Conservation (phyloP, 345 rosid species). For the Eucalyptus rudis region DNA sequence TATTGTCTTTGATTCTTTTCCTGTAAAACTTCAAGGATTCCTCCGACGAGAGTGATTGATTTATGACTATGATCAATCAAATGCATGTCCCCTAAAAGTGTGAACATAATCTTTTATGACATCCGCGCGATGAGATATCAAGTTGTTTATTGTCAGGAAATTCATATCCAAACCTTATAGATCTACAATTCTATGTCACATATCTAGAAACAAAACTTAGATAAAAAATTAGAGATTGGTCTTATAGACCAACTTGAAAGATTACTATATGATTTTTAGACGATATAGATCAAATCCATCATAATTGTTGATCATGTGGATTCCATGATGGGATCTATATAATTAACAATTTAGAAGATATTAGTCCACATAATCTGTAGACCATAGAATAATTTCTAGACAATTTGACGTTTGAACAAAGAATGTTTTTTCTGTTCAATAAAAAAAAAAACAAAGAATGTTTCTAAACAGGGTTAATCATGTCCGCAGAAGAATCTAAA, state of each 20-base stretch:
- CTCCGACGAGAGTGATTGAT: neutral
- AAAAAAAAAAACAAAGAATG: neutral
- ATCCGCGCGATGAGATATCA: accelerated
- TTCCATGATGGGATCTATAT: neutral
- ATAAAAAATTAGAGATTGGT: neutral
- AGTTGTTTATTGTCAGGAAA: neutral
- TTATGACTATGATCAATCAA: neutral
- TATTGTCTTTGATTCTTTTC: neutral
- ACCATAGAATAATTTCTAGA: neutral
- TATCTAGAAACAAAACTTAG: neutral
- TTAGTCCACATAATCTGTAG: neutral
- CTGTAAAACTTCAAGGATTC: neutral
- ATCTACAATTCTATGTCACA: neutral
- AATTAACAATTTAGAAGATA: neutral
- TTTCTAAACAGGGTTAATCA: neutral
- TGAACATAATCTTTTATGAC: too few relatives aligned
- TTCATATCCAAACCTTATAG: neutral
- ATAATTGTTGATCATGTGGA: neutral
- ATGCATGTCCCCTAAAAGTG: neutral
- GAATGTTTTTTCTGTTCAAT: neutral
- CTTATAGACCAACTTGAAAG: neutral
- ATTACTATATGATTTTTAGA: neutral
- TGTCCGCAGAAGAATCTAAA: neutral
- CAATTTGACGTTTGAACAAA: neutral
- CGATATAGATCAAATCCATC: neutral